Conservation (phyloP, 441 rosid species). For the Populus tomentosa region DNA sequence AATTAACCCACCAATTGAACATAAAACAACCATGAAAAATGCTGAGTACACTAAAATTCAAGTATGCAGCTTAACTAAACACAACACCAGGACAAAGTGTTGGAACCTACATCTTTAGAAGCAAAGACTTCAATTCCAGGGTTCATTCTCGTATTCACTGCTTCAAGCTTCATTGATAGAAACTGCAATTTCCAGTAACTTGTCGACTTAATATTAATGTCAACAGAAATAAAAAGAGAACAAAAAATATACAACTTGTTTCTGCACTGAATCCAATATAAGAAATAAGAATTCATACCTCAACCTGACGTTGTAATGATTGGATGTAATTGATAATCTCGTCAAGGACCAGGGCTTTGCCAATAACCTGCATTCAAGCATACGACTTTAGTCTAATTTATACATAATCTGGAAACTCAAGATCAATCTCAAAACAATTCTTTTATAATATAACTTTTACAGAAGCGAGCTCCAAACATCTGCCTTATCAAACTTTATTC, state of each 20-base stretch:
- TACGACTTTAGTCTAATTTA: not conserved
- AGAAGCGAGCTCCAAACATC: conserved; percentile 1
- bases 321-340: conserved; percentile 91
- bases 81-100: not conserved
- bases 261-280: not conserved
- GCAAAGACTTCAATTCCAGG: conserved; percentile 62
- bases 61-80: not conserved
- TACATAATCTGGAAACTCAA: not conserved
- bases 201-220: conserved; percentile 5
- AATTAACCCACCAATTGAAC: not conserved
- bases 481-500: not conserved
- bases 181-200: conserved; percentile 46
- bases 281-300: conserved; percentile 39
- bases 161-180: conserved; percentile 93
- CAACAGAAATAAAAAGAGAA: not conserved
- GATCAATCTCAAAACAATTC: not conserved
- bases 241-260: not conserved
- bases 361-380: conserved; percentile 56
- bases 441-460: not conserved
- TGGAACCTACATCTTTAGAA: conserved; percentile 55
- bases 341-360: conserved; percentile 83
- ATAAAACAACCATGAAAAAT: not conserved
- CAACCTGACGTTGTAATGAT: conserved; percentile 77
- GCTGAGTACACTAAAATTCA: not conserved
- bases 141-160: conserved; percentile 60